Percentiles rank a stretch among this genome's conserved stretches.
Conservation (phyloP, 1,139 yeast genomes). For the Lipomyces yarrowii region DNA sequence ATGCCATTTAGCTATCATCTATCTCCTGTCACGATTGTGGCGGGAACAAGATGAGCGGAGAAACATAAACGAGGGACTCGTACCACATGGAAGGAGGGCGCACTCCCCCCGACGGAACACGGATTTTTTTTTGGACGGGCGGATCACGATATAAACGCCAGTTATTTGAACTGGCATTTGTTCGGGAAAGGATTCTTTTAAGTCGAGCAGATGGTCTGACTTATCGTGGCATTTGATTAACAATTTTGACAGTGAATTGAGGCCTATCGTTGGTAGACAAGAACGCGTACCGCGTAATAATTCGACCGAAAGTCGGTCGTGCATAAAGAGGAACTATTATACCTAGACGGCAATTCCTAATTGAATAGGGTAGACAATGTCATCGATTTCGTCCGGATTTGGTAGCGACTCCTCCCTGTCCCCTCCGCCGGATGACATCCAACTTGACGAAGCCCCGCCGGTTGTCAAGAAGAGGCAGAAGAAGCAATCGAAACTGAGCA, state of each 20-base stretch:
- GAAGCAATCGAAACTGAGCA: conserved; percentile 4
- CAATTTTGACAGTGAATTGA: background rate
- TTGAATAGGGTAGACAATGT: background rate
- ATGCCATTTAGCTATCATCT: background rate
- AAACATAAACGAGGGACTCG: background rate
- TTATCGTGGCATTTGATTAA: background rate
- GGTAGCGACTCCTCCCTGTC: conserved; percentile 21
- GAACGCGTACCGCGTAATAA: background rate
- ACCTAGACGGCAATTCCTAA: background rate
- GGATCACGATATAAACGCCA: background rate
- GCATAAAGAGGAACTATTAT: background rate
- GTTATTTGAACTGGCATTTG: background rate
- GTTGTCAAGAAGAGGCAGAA: conserved; percentile 1
- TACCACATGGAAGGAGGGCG: background rate
- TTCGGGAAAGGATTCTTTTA: background rate
- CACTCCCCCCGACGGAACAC: background rate
- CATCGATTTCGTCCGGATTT: conserved; percentile 4
- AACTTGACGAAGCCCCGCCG: background rate
- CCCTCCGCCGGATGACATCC: conserved; percentile 31
- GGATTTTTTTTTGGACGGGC: background rate
- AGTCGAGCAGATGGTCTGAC: background rate
- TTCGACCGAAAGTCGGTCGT: too few species aligned
- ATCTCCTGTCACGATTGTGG: background rate
- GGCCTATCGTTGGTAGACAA: background rate
- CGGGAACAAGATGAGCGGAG: background rate